Evolutionary conservation across 306 rosid species (phyloP).

Genomic region (Glycine soja): DNA sequence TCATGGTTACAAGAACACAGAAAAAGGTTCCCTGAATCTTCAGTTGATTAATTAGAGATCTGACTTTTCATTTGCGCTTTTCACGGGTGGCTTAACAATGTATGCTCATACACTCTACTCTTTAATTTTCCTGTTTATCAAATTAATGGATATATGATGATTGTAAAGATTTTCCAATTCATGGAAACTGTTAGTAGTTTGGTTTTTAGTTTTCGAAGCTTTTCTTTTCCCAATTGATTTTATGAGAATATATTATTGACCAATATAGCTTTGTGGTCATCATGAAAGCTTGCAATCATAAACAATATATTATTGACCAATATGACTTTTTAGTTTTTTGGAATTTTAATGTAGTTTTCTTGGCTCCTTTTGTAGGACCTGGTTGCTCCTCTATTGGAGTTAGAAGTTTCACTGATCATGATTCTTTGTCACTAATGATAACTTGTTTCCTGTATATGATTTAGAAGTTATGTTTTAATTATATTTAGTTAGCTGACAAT

Average conservation of each 20-base stretch:
- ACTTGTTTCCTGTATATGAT: too few relatives aligned
- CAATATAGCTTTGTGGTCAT: conserved; percentile 15
- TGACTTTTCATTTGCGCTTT: conserved; percentile 82
- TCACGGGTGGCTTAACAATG: conserved; percentile 84
- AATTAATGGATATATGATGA: background rate
- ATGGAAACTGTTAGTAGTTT: background rate
- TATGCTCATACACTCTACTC: conserved; percentile 43
- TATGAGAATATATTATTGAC: conserved; percentile 13
- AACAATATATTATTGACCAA: too few relatives aligned
- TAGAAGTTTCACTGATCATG: too few relatives aligned
- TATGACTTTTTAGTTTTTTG: too few relatives aligned
- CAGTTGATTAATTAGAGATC: conserved; percentile 94
- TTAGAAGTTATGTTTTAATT: too few relatives aligned
- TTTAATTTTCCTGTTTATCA: background rate
- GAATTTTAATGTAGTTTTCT: too few relatives aligned
- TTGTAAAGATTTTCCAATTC: conserved; percentile 6
- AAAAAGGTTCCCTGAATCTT: conserved; percentile 75
- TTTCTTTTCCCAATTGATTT: conserved; percentile 1
- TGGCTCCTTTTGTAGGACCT: too few relatives aligned
- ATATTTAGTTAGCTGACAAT: too few relatives aligned
- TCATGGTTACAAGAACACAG: conserved; percentile 61
- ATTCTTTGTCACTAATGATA: too few relatives aligned
- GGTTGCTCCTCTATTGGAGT: too few relatives aligned
- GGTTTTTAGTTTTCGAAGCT: conserved; percentile 15
- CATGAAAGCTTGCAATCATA: conserved; percentile 11